Percentiles rank a stretch among this genome's conserved stretches.
phyloP scores from a whole-genome alignment of 2,329 filamentous ascomycete genomes.

The Verticillium albo-atrum region DNA sequence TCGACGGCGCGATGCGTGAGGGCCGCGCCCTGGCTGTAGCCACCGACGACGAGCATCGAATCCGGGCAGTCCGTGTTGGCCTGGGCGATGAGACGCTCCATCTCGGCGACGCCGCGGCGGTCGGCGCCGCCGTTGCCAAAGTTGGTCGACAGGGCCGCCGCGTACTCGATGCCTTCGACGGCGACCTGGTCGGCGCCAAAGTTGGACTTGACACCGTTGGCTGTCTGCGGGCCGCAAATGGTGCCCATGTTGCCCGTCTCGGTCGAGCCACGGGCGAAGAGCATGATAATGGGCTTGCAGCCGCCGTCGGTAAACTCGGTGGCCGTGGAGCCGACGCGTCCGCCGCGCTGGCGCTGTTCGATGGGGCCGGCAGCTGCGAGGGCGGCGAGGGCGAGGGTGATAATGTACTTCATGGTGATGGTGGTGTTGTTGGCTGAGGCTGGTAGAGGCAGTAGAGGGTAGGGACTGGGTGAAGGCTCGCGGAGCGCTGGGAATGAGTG shows the following conservation, averaged over 20 bases:
- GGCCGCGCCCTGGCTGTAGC: constrained; percentile 32
- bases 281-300: constrained; percentile 17
- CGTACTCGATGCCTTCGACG: constrained; percentile 27
- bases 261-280: constrained; percentile 18
- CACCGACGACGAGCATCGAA: constrained; percentile 29
- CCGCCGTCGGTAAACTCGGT: constrained; percentile 18
- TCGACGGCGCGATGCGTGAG: constrained; percentile 21
- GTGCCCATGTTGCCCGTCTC: constrained; percentile 16
- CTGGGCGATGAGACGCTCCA: constrained; percentile 26
- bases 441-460: background rate
- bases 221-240: constrained; percentile 13
- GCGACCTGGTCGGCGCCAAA: constrained; percentile 15
- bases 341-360: constrained; percentile 11
- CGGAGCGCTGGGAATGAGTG: background rate
- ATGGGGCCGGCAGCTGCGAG: constrained; percentile 8
- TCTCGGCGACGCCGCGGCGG: constrained; percentile 22
- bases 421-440: background rate
- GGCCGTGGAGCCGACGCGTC: constrained; percentile 11
- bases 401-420: constrained; percentile 12
- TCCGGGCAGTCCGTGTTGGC: constrained; percentile 30
- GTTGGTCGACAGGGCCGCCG: constrained; percentile 26
- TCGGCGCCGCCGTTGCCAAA: constrained; percentile 24
- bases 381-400: constrained; percentile 9
- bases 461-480: background rate
- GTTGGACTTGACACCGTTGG: constrained; percentile 13